phyloP scores from a whole-genome alignment of 768 basidiomycete genomes.

The Gloeopeniophorella convolvens region DNA sequence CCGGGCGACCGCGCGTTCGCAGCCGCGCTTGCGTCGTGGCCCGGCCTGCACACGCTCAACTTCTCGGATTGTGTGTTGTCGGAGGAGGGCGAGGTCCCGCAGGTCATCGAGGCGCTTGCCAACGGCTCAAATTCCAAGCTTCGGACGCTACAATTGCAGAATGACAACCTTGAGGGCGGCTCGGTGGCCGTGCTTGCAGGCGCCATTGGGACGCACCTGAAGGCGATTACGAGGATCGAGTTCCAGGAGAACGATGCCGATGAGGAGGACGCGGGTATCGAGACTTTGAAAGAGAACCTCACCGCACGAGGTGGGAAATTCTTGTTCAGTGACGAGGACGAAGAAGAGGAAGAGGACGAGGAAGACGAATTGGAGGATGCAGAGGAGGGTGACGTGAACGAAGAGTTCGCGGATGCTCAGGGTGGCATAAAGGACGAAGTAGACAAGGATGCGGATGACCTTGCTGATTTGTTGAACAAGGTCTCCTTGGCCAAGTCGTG shows the following conservation, averaged over 20 bases:
- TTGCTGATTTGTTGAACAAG: conserved; percentile 64
- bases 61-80: conserved; percentile 89
- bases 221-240: conserved; percentile 61
- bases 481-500: conserved; percentile 29
- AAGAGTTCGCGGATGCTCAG: conserved; percentile 21
- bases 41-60: conserved; percentile 69
- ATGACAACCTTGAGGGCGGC: conserved; percentile 77
- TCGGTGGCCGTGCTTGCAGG: conserved; percentile 63
- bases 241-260: conserved; percentile 89
- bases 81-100: conserved; percentile 70
- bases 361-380: conserved; percentile 37
- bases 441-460: conserved; percentile 42
- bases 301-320: conserved; percentile 63
- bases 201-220: conserved; percentile 55
- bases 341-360: conserved; percentile 57
- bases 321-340: conserved; percentile 71
- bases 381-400: conserved; percentile 27
- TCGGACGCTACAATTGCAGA: conserved; percentile 76
- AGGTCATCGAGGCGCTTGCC: conserved; percentile 52
- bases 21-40: conserved; percentile 61
- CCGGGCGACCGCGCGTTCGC: conserved; percentile 52
- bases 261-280: conserved; percentile 61
- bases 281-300: conserved; percentile 46
- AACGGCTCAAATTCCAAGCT: conserved; percentile 70
- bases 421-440: conserved; percentile 29